Evolutionary conservation across 2,329 filamentous ascomycete genomes (phyloP).

Genomic region (Periconia macrospinosa): DNA sequence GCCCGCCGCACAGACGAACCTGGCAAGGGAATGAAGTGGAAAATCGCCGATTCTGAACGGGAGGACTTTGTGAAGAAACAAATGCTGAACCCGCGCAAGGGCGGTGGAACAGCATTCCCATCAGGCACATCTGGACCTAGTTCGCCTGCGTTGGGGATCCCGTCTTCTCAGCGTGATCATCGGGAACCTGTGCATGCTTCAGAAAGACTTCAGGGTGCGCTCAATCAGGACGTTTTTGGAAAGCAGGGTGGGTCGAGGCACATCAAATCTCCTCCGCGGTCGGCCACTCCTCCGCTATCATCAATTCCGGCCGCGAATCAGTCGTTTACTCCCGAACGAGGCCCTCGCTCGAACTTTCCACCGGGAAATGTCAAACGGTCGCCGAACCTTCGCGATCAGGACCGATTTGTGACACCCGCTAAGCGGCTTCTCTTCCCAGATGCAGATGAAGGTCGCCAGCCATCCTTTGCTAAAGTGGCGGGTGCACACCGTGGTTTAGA

Average conservation of each 20-base stretch:
- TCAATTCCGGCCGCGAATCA: conserved; percentile 53
- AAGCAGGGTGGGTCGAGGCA: conserved; percentile 22
- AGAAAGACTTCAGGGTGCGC: conserved; percentile 49
- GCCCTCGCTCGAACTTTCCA: conserved; percentile 42
- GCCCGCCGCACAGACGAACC: conserved; percentile 91
- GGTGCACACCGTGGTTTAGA: conserved; percentile 25
- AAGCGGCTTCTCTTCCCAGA: conserved; percentile 36
- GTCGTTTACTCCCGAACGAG: conserved; percentile 58
- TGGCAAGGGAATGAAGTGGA: conserved; percentile 99
- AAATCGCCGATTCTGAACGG: conserved; percentile 79
- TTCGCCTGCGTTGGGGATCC: conserved; percentile 56
- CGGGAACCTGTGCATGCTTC: conserved; percentile 59
- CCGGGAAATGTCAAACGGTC: conserved; percentile 30
- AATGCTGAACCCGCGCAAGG: conserved; percentile 49
- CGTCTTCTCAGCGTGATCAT: conserved; percentile 14
- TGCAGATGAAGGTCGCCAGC: conserved; percentile 20
- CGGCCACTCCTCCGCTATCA: conserved; percentile 51
- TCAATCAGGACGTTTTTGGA: conserved; percentile 25
- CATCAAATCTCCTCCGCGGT: conserved; percentile 47
- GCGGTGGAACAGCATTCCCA: conserved; percentile 28
- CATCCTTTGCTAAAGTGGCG: conserved; percentile 26
- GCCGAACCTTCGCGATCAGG: conserved; percentile 28
- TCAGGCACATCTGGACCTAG: conserved; percentile 69
- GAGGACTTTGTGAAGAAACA: conserved; percentile 84
- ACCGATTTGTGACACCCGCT: conserved; percentile 37